A percentile compares a stretch with the other conserved stretches of the same genome.
Evolutionary conservation across 1,139 yeast genomes (phyloP).

Genomic region (Zygosaccharomyces sapae): DNA sequence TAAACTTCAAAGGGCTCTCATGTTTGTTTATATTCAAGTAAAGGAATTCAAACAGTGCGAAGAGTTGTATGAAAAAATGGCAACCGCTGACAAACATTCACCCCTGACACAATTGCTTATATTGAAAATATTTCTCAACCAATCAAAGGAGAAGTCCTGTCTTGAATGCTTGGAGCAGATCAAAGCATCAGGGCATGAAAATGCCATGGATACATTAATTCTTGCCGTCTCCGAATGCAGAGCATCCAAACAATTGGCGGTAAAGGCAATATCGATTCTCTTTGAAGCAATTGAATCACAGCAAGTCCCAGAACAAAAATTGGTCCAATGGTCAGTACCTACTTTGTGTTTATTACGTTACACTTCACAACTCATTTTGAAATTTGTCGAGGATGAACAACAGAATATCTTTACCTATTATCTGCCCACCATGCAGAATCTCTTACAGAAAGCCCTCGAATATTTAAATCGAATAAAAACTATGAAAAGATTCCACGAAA

Average conservation of each 20-base stretch:
- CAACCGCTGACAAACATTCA: constrained; percentile 12
- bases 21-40: constrained; percentile 16
- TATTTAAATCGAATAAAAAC: constrained; percentile 13
- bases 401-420: constrained; percentile 9
- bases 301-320: neutral
- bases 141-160: constrained; percentile 11
- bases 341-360: constrained; percentile 22
- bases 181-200: constrained; percentile 12
- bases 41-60: constrained; percentile 14
- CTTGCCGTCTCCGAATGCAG: constrained; percentile 25
- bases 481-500: constrained; percentile 1
- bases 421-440: constrained; percentile 11
- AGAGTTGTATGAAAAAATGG: constrained; percentile 15
- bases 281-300: constrained; percentile 19
- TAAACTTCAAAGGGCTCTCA: constrained; percentile 27
- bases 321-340: constrained; percentile 14
- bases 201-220: constrained; percentile 21
- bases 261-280: constrained; percentile 18
- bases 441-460: constrained; percentile 16
- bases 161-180: constrained; percentile 16
- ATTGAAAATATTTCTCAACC: constrained; percentile 12
- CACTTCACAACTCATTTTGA: constrained; percentile 27
- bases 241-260: constrained; percentile 15
- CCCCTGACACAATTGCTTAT: constrained; percentile 23
- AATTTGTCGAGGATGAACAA: constrained; percentile 19